Base-by-base conservation (phyloP, 305 asterid genomes). In the Nicotiana rustica region DNA sequence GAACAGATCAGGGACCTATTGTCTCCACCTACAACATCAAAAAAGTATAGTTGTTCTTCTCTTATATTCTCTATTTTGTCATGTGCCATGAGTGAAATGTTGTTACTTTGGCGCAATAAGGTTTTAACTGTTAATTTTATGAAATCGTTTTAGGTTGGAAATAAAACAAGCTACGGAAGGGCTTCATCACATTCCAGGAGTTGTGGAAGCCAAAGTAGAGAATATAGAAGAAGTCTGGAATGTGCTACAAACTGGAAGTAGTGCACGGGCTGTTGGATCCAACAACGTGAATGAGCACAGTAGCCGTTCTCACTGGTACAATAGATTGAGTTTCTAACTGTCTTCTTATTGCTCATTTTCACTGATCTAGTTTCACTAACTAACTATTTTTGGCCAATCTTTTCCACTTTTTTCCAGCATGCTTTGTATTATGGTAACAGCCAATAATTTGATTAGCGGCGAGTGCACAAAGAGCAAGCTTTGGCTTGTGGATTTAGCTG, bases 401-500 rank as follows among this genome's bases (percentile, higher is more conserved):
- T 15, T 77, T 76, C 41, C 10, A 29, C 49, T 61, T 69, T 67
- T 49, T 81, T 85, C 70, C 88, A 96, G 99, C 91, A 95, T 97
- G 95, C 98, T 97, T 41, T 95, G 94, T 78, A 92, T 97, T 76
- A 89, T 86, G 93, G 99, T 96, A 81, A 93, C 86, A 85, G 91
- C 97, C 68, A 90, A 93, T 88, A 96, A 94, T 85, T 87, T 92
- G 59, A 85, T 96, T 21, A 91, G 82, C 1, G 97, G 93, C 82
- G 98, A 91, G 81, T 88, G 97, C 92, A 96, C 98, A 65, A 93
- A 87, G 87, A 96, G 99, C 94, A 96, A 96, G 91, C 97, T 96
- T 76, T 96, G 99, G 99, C 98, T 96, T 64, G 98, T 96, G 82
- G 99, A 96, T 90, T 92, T 96, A 86, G 99, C 99, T 1, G 99